A percentile compares a stretch with the other conserved stretches of the same genome.
phyloP scores from a whole-genome alignment of 2,329 filamentous ascomycete genomes.

The Phialophora tarda region DNA sequence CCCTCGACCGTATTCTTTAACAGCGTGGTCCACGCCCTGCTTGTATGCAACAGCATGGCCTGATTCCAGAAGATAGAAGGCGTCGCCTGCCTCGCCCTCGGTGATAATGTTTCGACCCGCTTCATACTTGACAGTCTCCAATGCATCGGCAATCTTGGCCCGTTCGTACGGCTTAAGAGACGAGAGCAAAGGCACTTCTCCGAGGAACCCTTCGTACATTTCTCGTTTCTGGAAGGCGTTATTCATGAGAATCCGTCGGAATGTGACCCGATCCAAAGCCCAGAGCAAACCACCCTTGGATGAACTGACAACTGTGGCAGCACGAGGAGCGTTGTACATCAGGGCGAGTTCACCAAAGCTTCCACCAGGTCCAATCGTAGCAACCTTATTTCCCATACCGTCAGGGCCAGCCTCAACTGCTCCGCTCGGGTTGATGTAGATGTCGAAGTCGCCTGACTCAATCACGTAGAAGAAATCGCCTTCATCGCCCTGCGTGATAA shows the following conservation, averaged over 20 bases:
- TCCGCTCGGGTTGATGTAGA: conserved; percentile 83
- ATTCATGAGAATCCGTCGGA: conserved; percentile 97
- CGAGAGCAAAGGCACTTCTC: conserved; percentile 85
- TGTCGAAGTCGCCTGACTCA: conserved; percentile 86
- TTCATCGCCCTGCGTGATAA: conserved; percentile 93
- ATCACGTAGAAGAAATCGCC: conserved; percentile 99
- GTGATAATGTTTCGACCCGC: conserved; percentile 82
- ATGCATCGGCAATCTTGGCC: conserved; percentile 94
- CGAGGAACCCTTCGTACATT: conserved; percentile 96
- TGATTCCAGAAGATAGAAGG: conserved; percentile 87
- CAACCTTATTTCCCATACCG: conserved; percentile 82
- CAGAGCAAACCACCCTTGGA: conserved; percentile 81
- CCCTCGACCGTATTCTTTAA: conserved; percentile 85
- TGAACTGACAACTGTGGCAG: conserved; percentile 87
- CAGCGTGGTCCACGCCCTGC: conserved; percentile 68
- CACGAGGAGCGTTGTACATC: conserved; percentile 98
- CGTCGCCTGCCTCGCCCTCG: conserved; percentile 88
- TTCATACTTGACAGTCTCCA: conserved; percentile 87
- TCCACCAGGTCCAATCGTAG: conserved; percentile 80
- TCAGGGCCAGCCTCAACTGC: conserved; percentile 77
- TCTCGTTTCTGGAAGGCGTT: conserved; percentile 93
- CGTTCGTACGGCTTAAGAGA: conserved; percentile 89
- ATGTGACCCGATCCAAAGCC: conserved; percentile 93
- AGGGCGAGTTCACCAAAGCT: conserved; percentile 96
- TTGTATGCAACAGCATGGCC: conserved; percentile 89